A percentile compares a stretch with the other conserved stretches of the same genome.
These are phyloP conservation scores for Nakazawaea siamensis DNA, from an alignment of 805 yeast genomes.

Conservation along the genomic window DNA sequence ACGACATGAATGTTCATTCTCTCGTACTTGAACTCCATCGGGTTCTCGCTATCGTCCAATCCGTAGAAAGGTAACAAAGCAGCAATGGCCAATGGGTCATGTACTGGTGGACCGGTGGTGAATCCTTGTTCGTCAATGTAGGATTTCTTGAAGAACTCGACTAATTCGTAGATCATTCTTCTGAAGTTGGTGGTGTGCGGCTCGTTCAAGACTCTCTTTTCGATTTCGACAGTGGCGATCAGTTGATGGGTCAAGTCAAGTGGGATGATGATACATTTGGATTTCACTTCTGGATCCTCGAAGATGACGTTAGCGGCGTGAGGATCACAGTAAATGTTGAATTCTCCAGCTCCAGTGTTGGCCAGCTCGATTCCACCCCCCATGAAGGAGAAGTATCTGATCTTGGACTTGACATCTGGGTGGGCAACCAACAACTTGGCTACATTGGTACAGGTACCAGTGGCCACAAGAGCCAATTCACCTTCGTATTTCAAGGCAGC, in stretches of 20 bases:
- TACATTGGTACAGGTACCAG: slow-evolving; percentile 34
- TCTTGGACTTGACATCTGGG: slow-evolving; percentile 23
- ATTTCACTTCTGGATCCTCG: slow-evolving; percentile 32
- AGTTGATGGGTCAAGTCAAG: slow-evolving; percentile 66
- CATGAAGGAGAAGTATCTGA: slow-evolving; percentile 29
- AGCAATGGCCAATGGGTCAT: slow-evolving; percentile 70
- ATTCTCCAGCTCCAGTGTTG: slow-evolving; percentile 50
- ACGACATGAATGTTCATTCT: slow-evolving; percentile 13
- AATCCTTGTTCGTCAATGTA: slow-evolving; percentile 35
- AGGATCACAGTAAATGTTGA: slow-evolving; percentile 71
- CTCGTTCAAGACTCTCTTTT: slow-evolving; percentile 25
- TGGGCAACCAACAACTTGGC: slow-evolving; percentile 22
- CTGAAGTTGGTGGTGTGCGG: slow-evolving; percentile 35
- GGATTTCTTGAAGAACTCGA: slow-evolving; percentile 39
- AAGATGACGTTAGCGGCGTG: slow-evolving; percentile 59
- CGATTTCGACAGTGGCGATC: slow-evolving; percentile 36
- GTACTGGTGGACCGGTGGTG: slow-evolving; percentile 62
- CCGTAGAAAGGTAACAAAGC: slow-evolving; percentile 42
- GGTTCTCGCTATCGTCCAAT: slow-evolving; percentile 9
- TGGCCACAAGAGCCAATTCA: slow-evolving; percentile 27
- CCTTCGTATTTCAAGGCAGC: slow-evolving; percentile 19
- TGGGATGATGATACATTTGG: slow-evolving; percentile 50
- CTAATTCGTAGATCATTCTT: slow-evolving; percentile 43
- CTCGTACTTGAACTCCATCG: slow-evolving; percentile 15
- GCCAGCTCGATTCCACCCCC: slow-evolving; percentile 28